phyloP scores from a whole-genome alignment of 306 rosid species.

The Vicia sativa region DNA sequence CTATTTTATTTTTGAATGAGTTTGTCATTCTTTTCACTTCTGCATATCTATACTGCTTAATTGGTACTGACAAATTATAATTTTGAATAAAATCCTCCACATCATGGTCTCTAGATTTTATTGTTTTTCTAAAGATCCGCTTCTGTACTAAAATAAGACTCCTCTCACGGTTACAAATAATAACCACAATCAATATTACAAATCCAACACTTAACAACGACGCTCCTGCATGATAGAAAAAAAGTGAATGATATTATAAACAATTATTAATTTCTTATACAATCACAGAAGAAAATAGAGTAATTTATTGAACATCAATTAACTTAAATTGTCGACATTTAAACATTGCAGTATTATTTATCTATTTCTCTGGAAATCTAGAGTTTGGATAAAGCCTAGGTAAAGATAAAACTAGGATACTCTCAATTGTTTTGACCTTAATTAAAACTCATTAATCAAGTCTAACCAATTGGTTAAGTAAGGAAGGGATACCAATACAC shows the following conservation, averaged over 20 bases:
- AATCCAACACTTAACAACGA: background rate
- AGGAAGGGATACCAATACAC: no score
- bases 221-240: background rate
- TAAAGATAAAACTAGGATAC: no score
- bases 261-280: background rate
- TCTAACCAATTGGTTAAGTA: no score
- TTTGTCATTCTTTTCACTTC: conserved; percentile 8
- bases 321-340: no score
- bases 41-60: background rate
- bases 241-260: background rate
- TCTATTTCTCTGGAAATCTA: no score
- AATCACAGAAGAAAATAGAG: no score
- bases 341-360: no score
- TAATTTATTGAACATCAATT: conserved; percentile 38
- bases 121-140: no score
- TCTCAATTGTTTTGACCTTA: no score
- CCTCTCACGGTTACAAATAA: background rate
- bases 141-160: no score
- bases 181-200: background rate
- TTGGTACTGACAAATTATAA: background rate
- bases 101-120: background rate
- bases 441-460: no score
- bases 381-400: no score
- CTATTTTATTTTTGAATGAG: background rate
- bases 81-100: background rate